These are phyloP conservation scores for Aphanomyces cochlioides DNA, from an alignment of 352 stramenopile species.

Conservation along the genomic window DNA sequence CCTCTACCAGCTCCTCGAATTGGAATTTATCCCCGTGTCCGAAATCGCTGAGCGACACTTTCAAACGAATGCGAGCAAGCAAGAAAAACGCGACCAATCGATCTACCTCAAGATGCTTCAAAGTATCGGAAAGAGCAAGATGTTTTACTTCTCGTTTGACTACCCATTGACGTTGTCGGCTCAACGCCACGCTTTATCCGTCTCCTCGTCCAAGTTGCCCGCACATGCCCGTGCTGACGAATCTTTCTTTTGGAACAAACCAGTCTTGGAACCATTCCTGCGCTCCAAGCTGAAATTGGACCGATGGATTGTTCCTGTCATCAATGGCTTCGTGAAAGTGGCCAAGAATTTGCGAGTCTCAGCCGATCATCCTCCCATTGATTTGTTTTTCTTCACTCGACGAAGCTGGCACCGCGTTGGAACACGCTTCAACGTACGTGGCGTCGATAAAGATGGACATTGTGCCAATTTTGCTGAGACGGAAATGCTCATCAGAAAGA, in stretches of 20 bases:
- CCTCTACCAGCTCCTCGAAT: slow-evolving; percentile 54
- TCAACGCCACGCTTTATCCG: slow-evolving; percentile 37
- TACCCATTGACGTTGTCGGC: slow-evolving; percentile 62
- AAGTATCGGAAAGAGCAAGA: slow-evolving; percentile 43
- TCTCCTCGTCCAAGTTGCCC: slow-evolving; percentile 35
- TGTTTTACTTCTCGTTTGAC: slow-evolving; percentile 71
- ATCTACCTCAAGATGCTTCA: slow-evolving; percentile 58
- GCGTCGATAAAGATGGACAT: slow-evolving; percentile 82
- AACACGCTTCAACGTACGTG: slow-evolving; percentile 90
- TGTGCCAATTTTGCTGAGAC: slow-evolving; percentile 94
- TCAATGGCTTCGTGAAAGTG: slow-evolving; percentile 66
- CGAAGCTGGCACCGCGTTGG: slow-evolving; percentile 76
- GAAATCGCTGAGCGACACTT: slow-evolving; percentile 49
- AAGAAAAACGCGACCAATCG: slow-evolving; percentile 53
- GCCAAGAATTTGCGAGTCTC: slow-evolving; percentile 43
- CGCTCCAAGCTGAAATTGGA: slow-evolving; percentile 40
- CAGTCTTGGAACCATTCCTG: slow-evolving; percentile 50
- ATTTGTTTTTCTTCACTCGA: slow-evolving; percentile 69
- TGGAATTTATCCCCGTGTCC: slow-evolving; percentile 52
- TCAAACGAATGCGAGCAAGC: slow-evolving; percentile 48
- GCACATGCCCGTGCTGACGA: slow-evolving; percentile 67
- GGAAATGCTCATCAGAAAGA: slow-evolving; percentile 84
- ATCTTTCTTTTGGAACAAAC: slow-evolving; percentile 93
- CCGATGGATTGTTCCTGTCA: slow-evolving; percentile 65
- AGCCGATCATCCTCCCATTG: slow-evolving; percentile 34